phyloP scores from a whole-genome alignment of 1,139 yeast genomes.

The Saccharomyces hybrid region DNA sequence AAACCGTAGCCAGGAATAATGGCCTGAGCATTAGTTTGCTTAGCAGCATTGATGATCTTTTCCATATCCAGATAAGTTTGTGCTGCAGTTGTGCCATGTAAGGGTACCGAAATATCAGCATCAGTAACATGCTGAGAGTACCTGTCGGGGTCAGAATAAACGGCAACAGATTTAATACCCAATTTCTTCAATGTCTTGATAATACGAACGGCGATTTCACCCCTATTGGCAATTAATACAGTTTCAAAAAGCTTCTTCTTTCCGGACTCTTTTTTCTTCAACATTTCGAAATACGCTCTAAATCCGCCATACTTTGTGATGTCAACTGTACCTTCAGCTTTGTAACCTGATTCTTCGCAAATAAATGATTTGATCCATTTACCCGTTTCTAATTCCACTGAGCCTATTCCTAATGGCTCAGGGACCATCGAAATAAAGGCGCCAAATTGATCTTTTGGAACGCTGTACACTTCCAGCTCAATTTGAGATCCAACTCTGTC shows the following conservation, averaged over 20 bases:
- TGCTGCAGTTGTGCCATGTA: slow-evolving; percentile 77
- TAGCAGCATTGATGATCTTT: slow-evolving; percentile 79
- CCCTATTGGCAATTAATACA: slow-evolving; percentile 92
- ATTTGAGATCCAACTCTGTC: slow-evolving; percentile 50
- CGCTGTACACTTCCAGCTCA: slow-evolving; percentile 71
- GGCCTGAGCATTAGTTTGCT: slow-evolving; percentile 76
- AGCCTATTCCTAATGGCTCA: slow-evolving; percentile 90
- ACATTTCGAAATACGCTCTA: slow-evolving; percentile 55
- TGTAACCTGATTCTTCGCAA: slow-evolving; percentile 85
- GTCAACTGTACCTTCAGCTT: slow-evolving; percentile 61
- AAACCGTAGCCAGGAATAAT: slow-evolving; percentile 97
- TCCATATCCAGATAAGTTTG: slow-evolving; percentile 84
- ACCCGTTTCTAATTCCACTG: slow-evolving; percentile 74
- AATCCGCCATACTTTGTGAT: slow-evolving; percentile 85
- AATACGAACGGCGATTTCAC: slow-evolving; percentile 94
- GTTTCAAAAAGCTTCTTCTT: slow-evolving; percentile 58
- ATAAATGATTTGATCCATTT: slow-evolving; percentile 85
- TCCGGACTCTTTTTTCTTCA: slow-evolving; percentile 12
- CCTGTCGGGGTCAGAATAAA: slow-evolving; percentile 84
- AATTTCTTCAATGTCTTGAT: slow-evolving; percentile 78
- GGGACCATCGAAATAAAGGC: slow-evolving; percentile 82
- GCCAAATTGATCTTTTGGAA: slow-evolving; percentile 77
- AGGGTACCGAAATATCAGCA: slow-evolving; percentile 76
- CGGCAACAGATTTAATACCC: slow-evolving; percentile 72
- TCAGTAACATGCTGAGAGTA: slow-evolving; percentile 77